Conservation (phyloP, 2,329 filamentous ascomycete species). For the Talaromyces amestolkiae region DNA sequence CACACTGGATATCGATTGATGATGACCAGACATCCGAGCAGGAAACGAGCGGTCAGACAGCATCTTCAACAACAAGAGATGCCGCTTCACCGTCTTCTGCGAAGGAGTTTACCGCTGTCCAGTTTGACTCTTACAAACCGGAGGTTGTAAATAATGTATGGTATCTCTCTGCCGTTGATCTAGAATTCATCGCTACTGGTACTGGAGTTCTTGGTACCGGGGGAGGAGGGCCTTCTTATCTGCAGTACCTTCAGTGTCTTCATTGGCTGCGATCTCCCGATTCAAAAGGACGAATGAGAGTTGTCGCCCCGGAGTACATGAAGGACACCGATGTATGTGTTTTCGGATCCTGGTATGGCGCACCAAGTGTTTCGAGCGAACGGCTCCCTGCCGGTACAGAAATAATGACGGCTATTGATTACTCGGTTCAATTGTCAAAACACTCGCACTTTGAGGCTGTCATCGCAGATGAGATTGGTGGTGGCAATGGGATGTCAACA, state of each 20-base stretch:
- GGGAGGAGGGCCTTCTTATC: slow-evolving; percentile 43
- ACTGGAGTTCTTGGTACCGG: slow-evolving; percentile 41
- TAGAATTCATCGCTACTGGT: slow-evolving; percentile 39
- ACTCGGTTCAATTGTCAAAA: slow-evolving; percentile 29
- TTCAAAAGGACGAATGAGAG: slow-evolving; percentile 26
- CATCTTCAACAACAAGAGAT: not conserved
- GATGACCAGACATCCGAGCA: not conserved
- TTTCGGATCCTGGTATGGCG: slow-evolving; percentile 46
- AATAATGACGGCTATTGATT: slow-evolving; percentile 33
- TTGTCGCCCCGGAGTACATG: slow-evolving; percentile 23
- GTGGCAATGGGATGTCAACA: slow-evolving; percentile 40
- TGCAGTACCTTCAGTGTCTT: slow-evolving; percentile 48
- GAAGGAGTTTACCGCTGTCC: slow-evolving; percentile 24
- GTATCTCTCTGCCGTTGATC: slow-evolving; percentile 38
- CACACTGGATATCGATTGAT: slow-evolving; percentile 8
- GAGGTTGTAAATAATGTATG: slow-evolving; percentile 34
- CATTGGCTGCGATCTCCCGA: slow-evolving; percentile 34
- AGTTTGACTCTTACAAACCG: slow-evolving; percentile 34
- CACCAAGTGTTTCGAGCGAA: slow-evolving; percentile 31
- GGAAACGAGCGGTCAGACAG: not conserved
- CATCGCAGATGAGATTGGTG: slow-evolving; percentile 34
- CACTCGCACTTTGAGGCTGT: slow-evolving; percentile 38
- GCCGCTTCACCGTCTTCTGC: slow-evolving; percentile 20
- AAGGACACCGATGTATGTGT: slow-evolving; percentile 40
- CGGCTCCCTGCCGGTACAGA: slow-evolving; percentile 28